A percentile compares a stretch with the other conserved stretches of the same genome.
These are phyloP conservation scores for Aureobasidium zeae DNA, from an alignment of 2,329 filamentous ascomycete genomes.

Conservation along the genomic window DNA sequence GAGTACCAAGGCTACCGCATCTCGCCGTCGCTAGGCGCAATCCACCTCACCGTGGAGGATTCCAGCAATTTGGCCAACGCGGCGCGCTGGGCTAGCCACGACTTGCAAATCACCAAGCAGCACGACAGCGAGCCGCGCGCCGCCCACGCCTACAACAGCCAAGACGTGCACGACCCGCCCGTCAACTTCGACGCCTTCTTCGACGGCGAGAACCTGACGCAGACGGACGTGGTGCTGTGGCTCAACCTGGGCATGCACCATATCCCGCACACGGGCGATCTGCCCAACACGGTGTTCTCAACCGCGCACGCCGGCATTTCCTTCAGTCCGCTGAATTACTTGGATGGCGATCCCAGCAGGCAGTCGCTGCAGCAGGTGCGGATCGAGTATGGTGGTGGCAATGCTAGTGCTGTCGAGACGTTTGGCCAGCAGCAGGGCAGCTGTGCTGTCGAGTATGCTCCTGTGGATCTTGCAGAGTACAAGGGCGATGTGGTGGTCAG, in stretches of 20 bases:
- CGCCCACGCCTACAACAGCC: constrained; percentile 30
- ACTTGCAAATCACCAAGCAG: constrained; percentile 36
- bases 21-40: constrained; percentile 26
- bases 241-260: constrained; percentile 51
- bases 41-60: constrained; percentile 25
- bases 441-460: constrained; percentile 25
- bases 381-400: constrained; percentile 31
- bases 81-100: constrained; percentile 30
- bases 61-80: constrained; percentile 22
- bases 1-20: constrained; percentile 46
- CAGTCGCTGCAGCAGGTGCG: constrained; percentile 35
- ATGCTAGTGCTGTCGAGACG: constrained; percentile 22
- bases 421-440: constrained; percentile 28
- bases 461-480: constrained; percentile 25
- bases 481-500: constrained; percentile 29
- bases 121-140: constrained; percentile 38
- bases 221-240: constrained; percentile 44
- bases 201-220: constrained; percentile 34
- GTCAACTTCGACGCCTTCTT: constrained; percentile 39
- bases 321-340: constrained; percentile 40
- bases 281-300: constrained; percentile 47
- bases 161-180: constrained; percentile 33
- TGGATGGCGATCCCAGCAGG: constrained; percentile 33
- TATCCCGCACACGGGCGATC: constrained; percentile 44
- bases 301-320: constrained; percentile 38